These are phyloP conservation scores for Salisapilia sapeloensis DNA, from an alignment of 352 stramenopile genomes.

Conservation along the genomic window DNA sequence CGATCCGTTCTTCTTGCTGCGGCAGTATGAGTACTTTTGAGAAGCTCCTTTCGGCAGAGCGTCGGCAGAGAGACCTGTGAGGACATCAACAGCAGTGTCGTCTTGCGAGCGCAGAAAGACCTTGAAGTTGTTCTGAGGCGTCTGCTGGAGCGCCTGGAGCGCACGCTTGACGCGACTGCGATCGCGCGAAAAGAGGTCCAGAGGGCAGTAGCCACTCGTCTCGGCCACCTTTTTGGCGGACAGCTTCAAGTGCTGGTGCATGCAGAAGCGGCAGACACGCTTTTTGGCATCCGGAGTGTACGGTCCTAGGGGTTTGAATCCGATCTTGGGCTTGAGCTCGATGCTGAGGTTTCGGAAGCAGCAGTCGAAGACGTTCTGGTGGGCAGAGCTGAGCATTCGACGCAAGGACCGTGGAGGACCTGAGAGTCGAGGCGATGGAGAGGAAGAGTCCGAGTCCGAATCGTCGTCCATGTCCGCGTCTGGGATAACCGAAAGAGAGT, in stretches of 20 bases:
- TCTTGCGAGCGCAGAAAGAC: constrained; percentile 71
- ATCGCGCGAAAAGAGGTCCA: constrained; percentile 70
- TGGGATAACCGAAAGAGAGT: too few relatives aligned
- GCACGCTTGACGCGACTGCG: constrained; percentile 28
- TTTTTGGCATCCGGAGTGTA: constrained; percentile 43
- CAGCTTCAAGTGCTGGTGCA: constrained; percentile 81
- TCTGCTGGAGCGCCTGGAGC: constrained; percentile 45
- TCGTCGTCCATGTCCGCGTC: constrained; percentile 2
- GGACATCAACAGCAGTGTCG: constrained; percentile 63
- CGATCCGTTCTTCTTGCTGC: constrained; percentile 57
- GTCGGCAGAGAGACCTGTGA: constrained; percentile 48
- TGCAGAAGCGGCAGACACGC: constrained; percentile 65
- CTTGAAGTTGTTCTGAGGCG: constrained; percentile 84
- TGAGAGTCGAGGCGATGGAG: constrained; percentile 4
- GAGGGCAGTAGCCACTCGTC: constrained; percentile 67
- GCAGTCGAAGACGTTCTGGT: constrained; percentile 63
- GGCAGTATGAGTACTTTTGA: constrained; percentile 52
- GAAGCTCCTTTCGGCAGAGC: constrained; percentile 47
- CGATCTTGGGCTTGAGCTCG: constrained; percentile 80
- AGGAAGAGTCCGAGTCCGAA: too few relatives aligned
- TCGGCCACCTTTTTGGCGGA: constrained; percentile 52
- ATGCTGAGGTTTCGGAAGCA: constrained; percentile 77
- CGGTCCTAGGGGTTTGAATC: constrained; percentile 42
- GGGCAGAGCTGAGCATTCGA: constrained; percentile 15
- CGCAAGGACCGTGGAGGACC: constrained; percentile 3